Evolutionary conservation across 2,329 filamentous ascomycete species (phyloP), one percentile per base, ranked within the genome.

Genomic region (Aspergillus sp.): DNA sequence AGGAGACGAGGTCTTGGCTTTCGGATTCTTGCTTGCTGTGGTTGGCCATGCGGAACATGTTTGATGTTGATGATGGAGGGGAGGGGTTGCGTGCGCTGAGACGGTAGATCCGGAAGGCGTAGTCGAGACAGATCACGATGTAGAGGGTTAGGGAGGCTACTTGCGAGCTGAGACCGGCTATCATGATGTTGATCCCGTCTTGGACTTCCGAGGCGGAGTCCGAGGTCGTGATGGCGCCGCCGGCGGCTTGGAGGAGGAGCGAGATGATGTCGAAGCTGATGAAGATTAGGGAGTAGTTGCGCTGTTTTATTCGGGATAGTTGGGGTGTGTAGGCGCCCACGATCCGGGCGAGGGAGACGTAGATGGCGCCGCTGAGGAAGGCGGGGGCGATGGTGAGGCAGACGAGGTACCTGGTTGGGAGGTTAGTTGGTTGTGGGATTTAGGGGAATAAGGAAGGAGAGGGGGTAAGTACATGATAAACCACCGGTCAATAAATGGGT

Each of bases 251-350:
- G 2, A 87, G 76, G 45, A 85, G 65, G 2, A 87, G 79, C 9
- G 84, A 85, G 61, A 84, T 59, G 49, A 86, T 67, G 70, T 87
- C 85, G 74, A 82, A 86, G 48, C 83, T 80, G 68, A 87, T 83
- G 75, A 87, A 87, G 54, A 73, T 65, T 17, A 63, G 49, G 7
- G 58, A 56, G 41, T 47, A 57, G 12, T 30, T 62, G 17, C 58
- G 51, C 19, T 41, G 41, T 45, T 52, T 49, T 1, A 69, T 48
- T 7, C 58, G 58, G 17, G 48, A 36, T 17, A 62, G 39, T 13
- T 28, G 32, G 43, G 62, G 62, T 47, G 56, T 58, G 36, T 63
- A 65, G 30, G 59, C 57, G 8, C 36, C 32, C n/a, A 68, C 32
- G 36, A 63, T 61, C 4, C 61, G 49, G 28, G 57, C 66, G 1